phyloP scores from a whole-genome alignment of 768 basidiomycete genomes.

The Termitomyces sp. region DNA sequence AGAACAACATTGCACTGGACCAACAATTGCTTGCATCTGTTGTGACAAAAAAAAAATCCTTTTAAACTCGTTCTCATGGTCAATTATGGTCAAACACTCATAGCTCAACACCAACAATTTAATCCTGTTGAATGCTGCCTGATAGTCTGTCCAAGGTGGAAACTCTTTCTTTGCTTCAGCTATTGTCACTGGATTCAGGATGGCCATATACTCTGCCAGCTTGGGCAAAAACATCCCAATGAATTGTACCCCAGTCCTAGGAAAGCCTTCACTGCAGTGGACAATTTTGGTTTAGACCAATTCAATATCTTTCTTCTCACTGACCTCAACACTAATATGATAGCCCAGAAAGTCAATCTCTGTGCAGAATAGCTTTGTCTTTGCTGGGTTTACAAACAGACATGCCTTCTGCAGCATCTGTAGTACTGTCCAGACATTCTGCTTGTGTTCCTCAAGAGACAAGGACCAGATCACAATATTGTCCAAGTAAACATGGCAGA shows the following conservation, averaged over 20 bases:
- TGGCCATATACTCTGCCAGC: neutral
- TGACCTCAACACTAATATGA: neutral
- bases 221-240: neutral
- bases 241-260: neutral
- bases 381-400: neutral
- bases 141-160: neutral
- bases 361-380: neutral
- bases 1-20: constrained; percentile 7
- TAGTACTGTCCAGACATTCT: neutral
- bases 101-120: neutral
- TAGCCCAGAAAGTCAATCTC: neutral
- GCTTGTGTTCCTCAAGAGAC: neutral
- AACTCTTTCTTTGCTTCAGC: neutral
- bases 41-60: constrained; percentile 28
- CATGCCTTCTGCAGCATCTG: neutral
- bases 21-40: constrained; percentile 22
- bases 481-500: neutral
- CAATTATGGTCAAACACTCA: neutral
- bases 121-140: neutral
- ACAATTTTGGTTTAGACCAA: neutral
- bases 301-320: neutral
- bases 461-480: neutral
- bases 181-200: neutral
- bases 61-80: constrained; percentile 1
- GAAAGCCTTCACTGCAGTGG: neutral